Evolutionary conservation across 1,284 basidiomycete genomes (phyloP), one percentile per base, ranked within the genome.

Genomic region (Leccinum pachyderme): DNA sequence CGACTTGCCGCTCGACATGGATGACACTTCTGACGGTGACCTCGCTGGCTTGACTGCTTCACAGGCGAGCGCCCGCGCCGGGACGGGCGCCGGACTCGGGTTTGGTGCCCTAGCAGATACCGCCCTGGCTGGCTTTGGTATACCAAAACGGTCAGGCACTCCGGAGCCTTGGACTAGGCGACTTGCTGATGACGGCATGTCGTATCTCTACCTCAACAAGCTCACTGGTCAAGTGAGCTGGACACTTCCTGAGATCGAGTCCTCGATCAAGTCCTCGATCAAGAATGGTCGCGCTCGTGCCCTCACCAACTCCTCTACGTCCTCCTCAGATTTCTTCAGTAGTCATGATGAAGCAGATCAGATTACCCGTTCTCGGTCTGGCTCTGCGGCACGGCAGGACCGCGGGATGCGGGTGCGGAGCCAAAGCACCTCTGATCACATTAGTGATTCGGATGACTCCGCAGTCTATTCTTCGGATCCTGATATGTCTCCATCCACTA

Each of bases 141-240:
- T 86, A 39, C 77, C 76, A 25, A 81, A 75, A 52, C 79, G 80
- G 44, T 78, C 77, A 32, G 77, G 79, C 29, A 87, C 82, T 7
- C 89, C 89, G 27, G 84, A 89, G 59, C 87, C 86, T 7, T 95
- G 93, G 93, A 74, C 86, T 22, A 82, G 83, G 60, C 84, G 86
- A 49, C 77, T 93, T 48, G 87, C 87, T 24, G 90, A 94, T 63
- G 93, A 95, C 65, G 92, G 92, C n/a, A 75, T 84, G 69, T 82
- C 86, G 2, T 91, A 88, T 70, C 92, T 84, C 69, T 95, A 91
- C 70, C 72, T 81, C 68, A 94, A 95, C 75, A 83, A 81, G 60
- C 65, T 80, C 15, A 89, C 87, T 53, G 87, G 88, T 24, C 76
- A 83, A 57, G 74, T 85, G 27, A 81, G 80, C 48, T 90, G 87